Evolutionary conservation across 2,329 filamentous ascomycete genomes (phyloP), one percentile per base, ranked within the genome.

Genomic region (Microascus cirrosus): DNA sequence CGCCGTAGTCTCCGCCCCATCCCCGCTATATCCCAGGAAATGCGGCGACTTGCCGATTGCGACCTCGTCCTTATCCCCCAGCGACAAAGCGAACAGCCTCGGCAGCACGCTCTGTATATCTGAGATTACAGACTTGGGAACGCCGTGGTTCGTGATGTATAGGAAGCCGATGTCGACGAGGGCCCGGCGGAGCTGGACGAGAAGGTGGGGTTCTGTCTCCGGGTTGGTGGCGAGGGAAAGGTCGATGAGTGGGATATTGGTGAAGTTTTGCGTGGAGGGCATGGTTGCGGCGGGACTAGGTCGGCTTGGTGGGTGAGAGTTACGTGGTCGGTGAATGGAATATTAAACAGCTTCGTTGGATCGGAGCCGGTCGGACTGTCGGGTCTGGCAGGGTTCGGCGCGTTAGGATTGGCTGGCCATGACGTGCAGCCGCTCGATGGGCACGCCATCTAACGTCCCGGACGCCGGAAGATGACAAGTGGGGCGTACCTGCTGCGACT

Each of bases 21-120:
- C 73, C 0, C 71, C 75, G 60, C 78, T 81, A 64, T 84, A 85
- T 0, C 82, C 82, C 2, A 85, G 69, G 58, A 85, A 83, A 64
- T 84, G 81, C 11, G 81, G 80, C 1, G 79, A 84, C 28, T 82
- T 78, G 28, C 73, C 67, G 20, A 80, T 69, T 0, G 74, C 74
- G 11, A 79, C 65, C 1, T 62, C 62, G 0, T 65, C 64, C 59
- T 80, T 81, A 6, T 67, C 64, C 2, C 63, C 61, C 1, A 63
- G 55, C 0, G 71, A 61, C 1, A 80, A 66, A 1, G 66, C 63
- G 60, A 81, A 82, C 5, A 81, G 68, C 0, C 24, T 45, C 1
- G 77, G 77, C 2, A 81, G 65, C 8, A 67, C 64, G 8, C 65
- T 59, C 1, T 73, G 67, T 8, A 82, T 65, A n/a, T 68, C 66